Conservation (phyloP, 192 early-diverging fungal species). For the Podila minutissima region DNA sequence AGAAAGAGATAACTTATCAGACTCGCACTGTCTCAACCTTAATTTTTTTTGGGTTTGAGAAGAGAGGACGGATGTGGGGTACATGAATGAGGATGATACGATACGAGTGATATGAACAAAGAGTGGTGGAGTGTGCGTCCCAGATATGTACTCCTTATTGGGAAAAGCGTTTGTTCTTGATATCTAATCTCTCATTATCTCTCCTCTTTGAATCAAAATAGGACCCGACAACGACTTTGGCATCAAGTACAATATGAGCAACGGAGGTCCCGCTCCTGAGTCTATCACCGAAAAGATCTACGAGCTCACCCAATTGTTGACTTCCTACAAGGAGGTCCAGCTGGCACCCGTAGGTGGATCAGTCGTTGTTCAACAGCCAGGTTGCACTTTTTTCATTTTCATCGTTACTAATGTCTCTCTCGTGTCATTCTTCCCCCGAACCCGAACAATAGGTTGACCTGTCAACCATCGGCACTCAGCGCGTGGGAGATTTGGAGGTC, state of each 20-base stretch:
- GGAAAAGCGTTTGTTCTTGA: neutral
- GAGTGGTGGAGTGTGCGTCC: too few species aligned
- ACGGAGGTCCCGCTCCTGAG: constrained; percentile 98
- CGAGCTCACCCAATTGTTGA: constrained; percentile 79
- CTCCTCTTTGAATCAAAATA: neutral
- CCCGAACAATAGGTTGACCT: constrained; percentile 70
- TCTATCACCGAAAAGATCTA: constrained; percentile 94
- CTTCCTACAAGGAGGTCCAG: constrained; percentile 69
- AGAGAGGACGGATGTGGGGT: too few species aligned
- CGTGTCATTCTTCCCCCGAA: neutral
- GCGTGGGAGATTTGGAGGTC: constrained; percentile 72
- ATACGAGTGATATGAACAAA: neutral
- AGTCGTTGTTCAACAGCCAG: neutral
- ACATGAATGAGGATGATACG: too few species aligned
- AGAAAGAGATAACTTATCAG: neutral
- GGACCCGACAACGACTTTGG: constrained; percentile 97
- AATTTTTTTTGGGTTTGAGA: constrained; percentile 5
- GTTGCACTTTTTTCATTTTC: neutral
- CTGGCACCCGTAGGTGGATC: constrained; percentile 64
- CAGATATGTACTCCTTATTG: too few species aligned
- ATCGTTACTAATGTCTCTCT: neutral
- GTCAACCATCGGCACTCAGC: constrained; percentile 69
- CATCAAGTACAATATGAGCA: constrained; percentile 97
- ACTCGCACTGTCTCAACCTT: constrained; percentile 1
- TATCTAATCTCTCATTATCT: constrained; percentile 9